Percentiles rank a stretch among this genome's conserved stretches.
Conservation (phyloP, 257 asterid genomes). For the Capsicum pubescens region DNA sequence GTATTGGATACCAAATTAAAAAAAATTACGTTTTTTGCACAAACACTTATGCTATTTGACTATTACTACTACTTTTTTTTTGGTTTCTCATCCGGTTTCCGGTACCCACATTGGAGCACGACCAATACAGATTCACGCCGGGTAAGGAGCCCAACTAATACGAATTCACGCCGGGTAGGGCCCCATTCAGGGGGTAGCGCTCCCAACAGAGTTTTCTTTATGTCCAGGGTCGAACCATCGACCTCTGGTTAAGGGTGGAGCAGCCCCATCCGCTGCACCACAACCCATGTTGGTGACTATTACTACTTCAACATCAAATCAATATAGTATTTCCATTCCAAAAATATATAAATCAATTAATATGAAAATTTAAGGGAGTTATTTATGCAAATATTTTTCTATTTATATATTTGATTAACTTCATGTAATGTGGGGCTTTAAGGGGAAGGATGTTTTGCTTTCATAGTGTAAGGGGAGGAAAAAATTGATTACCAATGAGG, state of each 20-base stretch:
- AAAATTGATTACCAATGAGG: no score
- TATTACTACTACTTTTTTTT: background rate
- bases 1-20: background rate
- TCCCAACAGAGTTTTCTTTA: no score
- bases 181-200: no score
- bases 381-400: background rate
- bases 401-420: background rate
- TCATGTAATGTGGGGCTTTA: slow-evolving; percentile 11
- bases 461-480: background rate
- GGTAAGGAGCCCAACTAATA: no score
- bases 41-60: background rate
- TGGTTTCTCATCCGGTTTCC: no score
- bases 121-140: no score
- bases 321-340: background rate
- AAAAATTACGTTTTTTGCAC: slow-evolving; percentile 23
- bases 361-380: background rate
- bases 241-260: no score
- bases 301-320: slow-evolving; percentile 24
- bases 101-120: no score
- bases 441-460: background rate
- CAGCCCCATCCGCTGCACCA: no score
- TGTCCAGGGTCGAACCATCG: no score
- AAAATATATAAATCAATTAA: background rate
- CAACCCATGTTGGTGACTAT: background rate
- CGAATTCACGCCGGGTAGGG: no score